A percentile compares a stretch with the other conserved stretches of the same genome.
These are phyloP conservation scores for Hypoxylon sp. DNA, from an alignment of 2,329 filamentous ascomycete species.

Conservation along the genomic window DNA sequence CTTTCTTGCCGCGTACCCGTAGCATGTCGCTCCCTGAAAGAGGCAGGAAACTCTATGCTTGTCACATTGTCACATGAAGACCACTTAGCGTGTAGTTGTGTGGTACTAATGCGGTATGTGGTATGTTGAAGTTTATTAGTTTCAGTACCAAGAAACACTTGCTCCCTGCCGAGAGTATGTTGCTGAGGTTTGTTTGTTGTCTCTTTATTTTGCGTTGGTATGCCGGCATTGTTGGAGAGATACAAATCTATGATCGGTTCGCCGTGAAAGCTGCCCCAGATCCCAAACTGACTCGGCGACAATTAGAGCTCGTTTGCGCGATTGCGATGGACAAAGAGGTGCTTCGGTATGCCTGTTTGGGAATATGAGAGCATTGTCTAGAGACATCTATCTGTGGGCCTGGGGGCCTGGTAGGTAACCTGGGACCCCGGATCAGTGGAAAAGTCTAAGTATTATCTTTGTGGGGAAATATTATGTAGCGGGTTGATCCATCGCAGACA, in stretches of 20 bases:
- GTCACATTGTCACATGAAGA: not conserved
- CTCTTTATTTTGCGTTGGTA: not conserved
- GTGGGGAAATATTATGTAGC: conserved; percentile 36
- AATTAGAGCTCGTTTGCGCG: conserved; percentile 34
- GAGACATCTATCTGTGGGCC: conserved; percentile 34
- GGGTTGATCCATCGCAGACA: conserved; percentile 4
- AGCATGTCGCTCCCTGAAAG: not conserved
- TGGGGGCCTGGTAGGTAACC: conserved; percentile 31
- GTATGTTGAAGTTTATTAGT: not conserved
- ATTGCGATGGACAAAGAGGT: conserved; percentile 36
- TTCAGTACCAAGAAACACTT: not conserved
- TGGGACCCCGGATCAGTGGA: conserved; percentile 39
- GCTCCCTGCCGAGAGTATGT: not conserved
- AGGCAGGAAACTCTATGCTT: conserved; percentile 5
- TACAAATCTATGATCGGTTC: conserved; percentile 5
- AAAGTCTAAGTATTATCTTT: conserved; percentile 39
- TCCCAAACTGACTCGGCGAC: conserved; percentile 34
- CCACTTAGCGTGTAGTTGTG: not conserved
- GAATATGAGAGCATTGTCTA: conserved; percentile 29
- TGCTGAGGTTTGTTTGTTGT: not conserved
- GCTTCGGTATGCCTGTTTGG: conserved; percentile 39
- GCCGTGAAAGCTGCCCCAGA: conserved; percentile 25
- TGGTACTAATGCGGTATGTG: conserved; percentile 8
- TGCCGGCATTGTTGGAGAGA: conserved; percentile 20
- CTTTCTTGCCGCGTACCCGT: not conserved